phyloP scores from a whole-genome alignment of 2,329 filamentous ascomycete species.

The Cladophialophora immunda region DNA sequence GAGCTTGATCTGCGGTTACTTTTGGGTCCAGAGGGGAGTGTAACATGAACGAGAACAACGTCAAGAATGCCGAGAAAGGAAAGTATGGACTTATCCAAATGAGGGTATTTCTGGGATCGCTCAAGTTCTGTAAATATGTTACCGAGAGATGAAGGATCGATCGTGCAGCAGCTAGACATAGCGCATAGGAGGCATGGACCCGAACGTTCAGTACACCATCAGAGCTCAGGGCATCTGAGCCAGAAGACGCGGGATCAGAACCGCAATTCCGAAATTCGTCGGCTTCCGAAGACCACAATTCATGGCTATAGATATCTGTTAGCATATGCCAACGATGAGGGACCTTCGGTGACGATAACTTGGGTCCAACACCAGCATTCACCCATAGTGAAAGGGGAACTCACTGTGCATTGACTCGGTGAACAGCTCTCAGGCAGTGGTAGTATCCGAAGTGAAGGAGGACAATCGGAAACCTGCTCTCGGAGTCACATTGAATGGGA shows the following conservation, averaged over 20 bases:
- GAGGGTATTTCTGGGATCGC: conserved; percentile 17
- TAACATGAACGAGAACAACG: conserved; percentile 23
- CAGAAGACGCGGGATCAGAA: neutral
- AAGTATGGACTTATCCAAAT: conserved; percentile 26
- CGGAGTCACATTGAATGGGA: conserved; percentile 18
- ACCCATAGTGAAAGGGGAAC: neutral
- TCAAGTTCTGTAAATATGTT: conserved; percentile 15
- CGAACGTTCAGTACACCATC: neutral
- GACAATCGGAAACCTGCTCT: conserved; percentile 17
- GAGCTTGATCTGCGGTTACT: conserved; percentile 12
- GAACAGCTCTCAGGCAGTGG: conserved; percentile 24
- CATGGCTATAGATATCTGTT: conserved; percentile 13
- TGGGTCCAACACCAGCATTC: neutral
- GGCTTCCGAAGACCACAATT: conserved; percentile 24
- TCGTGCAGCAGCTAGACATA: conserved; percentile 23
- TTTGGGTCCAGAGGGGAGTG: conserved; percentile 21
- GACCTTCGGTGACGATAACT: neutral
- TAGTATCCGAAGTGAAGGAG: conserved; percentile 29
- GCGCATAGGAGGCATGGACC: conserved; percentile 20
- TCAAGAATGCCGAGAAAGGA: conserved; percentile 21
- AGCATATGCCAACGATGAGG: neutral
- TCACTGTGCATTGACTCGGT: conserved; percentile 23
- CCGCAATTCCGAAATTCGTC: neutral
- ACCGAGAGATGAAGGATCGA: conserved; percentile 23
- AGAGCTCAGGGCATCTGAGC: neutral